Base-by-base conservation (phyloP, 306 rosid genomes). In the Argentina anserina region DNA sequence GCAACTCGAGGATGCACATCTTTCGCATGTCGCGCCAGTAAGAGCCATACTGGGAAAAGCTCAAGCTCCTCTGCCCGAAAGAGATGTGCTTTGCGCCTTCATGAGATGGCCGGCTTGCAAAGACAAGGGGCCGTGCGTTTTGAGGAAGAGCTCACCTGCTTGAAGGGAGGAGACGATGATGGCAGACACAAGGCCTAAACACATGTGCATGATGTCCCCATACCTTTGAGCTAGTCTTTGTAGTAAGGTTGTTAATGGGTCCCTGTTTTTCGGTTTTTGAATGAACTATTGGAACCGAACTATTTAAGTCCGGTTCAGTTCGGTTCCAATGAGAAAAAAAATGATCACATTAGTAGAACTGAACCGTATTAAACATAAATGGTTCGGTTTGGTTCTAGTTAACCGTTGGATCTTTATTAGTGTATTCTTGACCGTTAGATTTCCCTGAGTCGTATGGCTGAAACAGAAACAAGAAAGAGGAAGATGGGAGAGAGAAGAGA, bases 401-500 rank as follows among this genome's bases (percentile, higher is more conserved):
- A n/a, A n/a, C n/a, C n/a, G n/a, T n/a, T n/a, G n/a, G n/a, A n/a
- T n/a, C n/a, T n/a, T n/a, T n/a, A n/a, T n/a, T n/a, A n/a, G n/a
- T n/a, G n/a, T n/a, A n/a, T n/a, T n/a, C n/a, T n/a, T n/a, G n/a
- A n/a, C n/a, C n/a, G n/a, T n/a, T n/a, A n/a, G n/a, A n/a, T n/a
- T n/a, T n/a, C n/a, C n/a, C n/a, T n/a, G n/a, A n/a, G n/a, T n/a
- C n/a, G n/a, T n/a, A n/a, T 71, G 88, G 80, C 78, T n/a, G 89
- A 86, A 73, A 64, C 47, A 15, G 43, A n/a, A 42, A 72, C 73
- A 29, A 80, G 70, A 82, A 86, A 90, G 85, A 73, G 91, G 65
- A 88, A 84, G 78, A 89, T 86, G 90, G 97, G 79, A 71, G 94
- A 88, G 76, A 58, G 77, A 75, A 77, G 81, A 66, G 85, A 66